Base-by-base conservation (phyloP, 2,329 filamentous ascomycete species). In the Didymella pinodella region DNA sequence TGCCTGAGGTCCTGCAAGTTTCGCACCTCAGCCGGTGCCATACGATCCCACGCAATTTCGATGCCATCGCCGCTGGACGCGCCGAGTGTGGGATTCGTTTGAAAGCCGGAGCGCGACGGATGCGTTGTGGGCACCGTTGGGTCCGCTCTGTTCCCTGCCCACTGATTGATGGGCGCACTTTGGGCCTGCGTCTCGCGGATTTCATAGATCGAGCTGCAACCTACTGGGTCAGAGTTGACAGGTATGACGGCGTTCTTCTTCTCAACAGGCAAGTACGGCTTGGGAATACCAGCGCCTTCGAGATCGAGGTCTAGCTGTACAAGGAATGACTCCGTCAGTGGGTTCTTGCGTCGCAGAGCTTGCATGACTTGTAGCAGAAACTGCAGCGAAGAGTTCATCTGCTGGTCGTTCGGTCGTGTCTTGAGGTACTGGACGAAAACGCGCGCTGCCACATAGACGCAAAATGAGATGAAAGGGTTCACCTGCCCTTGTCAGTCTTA, bases 401-500 rank as follows among this genome's bases (percentile, higher is more conserved):
- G 91, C 71, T 84, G 87, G 76, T 98, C 94, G 29, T 94, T 89
- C 0, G 93, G 92, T n/a, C 90, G 85, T 56, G 91, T 95, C 77
- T 96, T 97, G n/a, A 98, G 83, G 71, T 96, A 97, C 75, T 98
- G 94, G 7, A 98, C 90, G 72, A 98, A 98, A 0, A 98, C 94
- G 50, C 95, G 87, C 22, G 94, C 92, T 11, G 94, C 90, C n/a
- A 98, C 93, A 69, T 97, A 98, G 43, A 99, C 85, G 72, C 93
- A 97, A 77, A 98, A 98, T 0, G 92, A 93, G 68, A 96, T 90
- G 75, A 97, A 98, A 0, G 94, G 92, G 66, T 97, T 97, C 86
- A 97, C 92, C 92, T 97, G 61, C 1, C 65, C 73, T 38, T 69
- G 59, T 64, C 67, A 71, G 7, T 36, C 26, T 16, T 2, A 38